A percentile compares a stretch with the other conserved stretches of the same genome.
Evolutionary conservation across 768 basidiomycete genomes (phyloP).

Genomic region (Asterophora lycoperdoides): DNA sequence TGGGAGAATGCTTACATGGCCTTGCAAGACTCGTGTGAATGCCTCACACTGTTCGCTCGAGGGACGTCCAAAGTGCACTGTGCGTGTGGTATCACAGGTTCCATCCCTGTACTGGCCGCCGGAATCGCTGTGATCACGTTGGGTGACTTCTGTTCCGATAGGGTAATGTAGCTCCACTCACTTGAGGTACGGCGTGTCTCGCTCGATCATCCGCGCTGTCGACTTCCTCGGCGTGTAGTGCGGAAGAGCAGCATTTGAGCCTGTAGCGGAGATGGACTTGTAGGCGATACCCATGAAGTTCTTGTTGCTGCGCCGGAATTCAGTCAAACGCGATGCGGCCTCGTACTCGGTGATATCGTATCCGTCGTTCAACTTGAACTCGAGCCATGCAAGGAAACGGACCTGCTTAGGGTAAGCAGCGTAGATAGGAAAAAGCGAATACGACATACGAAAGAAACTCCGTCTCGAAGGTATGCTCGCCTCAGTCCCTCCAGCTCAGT

Average conservation of each 20-base stretch:
- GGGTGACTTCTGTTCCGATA: background rate
- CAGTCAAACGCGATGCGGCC: conserved; percentile 78
- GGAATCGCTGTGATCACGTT: conserved; percentile 61
- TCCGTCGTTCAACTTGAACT: conserved; percentile 68
- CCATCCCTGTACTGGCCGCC: conserved; percentile 90
- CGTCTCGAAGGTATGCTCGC: conserved; percentile 86
- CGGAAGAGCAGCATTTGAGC: conserved; percentile 89
- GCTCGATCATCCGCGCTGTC: conserved; percentile 68
- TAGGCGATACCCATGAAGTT: conserved; percentile 84
- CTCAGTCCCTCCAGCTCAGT: conserved; percentile 80
- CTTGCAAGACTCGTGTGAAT: conserved; percentile 92
- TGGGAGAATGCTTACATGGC: conserved; percentile 65
- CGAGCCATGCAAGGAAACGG: conserved; percentile 89
- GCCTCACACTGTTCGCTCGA: conserved; percentile 85
- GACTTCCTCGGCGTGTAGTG: conserved; percentile 82
- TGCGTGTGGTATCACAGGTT: conserved; percentile 82
- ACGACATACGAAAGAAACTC: conserved; percentile 69
- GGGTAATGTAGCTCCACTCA: conserved; percentile 34
- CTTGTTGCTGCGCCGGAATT: conserved; percentile 67
- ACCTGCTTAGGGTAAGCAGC: conserved; percentile 35
- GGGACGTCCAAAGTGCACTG: conserved; percentile 84
- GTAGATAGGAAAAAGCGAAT: conserved; percentile 8
- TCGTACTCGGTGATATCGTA: conserved; percentile 91
- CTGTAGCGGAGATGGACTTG: conserved; percentile 85
- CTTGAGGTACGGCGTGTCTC: conserved; percentile 86